Evolutionary conservation across 108 stramenopile genomes (phyloP).

Genomic region (Bacterosira constricta): DNA sequence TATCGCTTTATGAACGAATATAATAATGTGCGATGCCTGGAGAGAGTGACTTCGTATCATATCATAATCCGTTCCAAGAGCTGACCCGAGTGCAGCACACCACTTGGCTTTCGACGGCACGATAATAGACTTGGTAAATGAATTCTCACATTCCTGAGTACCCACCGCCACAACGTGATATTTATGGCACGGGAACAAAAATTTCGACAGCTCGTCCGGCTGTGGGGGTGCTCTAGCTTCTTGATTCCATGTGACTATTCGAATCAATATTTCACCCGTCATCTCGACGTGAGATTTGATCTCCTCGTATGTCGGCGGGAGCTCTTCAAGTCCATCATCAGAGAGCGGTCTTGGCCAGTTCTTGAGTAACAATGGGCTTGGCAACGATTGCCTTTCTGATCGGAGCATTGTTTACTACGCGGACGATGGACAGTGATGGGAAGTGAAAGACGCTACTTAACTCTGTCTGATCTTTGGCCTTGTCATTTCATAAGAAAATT

Average conservation of each 20-base stretch:
- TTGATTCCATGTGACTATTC: conserved; percentile 56
- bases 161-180: conserved; percentile 56
- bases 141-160: conserved; percentile 63
- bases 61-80: conserved; percentile 44
- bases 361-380: conserved; percentile 9
- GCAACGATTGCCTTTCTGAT: conserved; percentile 4
- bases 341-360: conserved; percentile 36
- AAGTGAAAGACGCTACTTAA: neutral
- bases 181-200: conserved; percentile 31
- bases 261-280: conserved; percentile 34
- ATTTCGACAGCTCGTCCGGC: conserved; percentile 35
- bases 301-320: conserved; percentile 28
- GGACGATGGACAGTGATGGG: neutral
- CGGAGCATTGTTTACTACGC: neutral
- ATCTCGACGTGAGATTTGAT: conserved; percentile 27
- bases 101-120: conserved; percentile 49
- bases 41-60: conserved; percentile 56
- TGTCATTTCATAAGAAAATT: too few species aligned
- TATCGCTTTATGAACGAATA: conserved; percentile 43
- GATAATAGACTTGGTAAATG: conserved; percentile 55
- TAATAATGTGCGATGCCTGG: conserved; percentile 53
- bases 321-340: conserved; percentile 19
- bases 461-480: neutral
- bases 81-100: conserved; percentile 33
- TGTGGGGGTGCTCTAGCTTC: conserved; percentile 44